These are phyloP conservation scores for Penicillium taxi DNA, from an alignment of 495 filamentous ascomycete genomes.

Conservation along the genomic window DNA sequence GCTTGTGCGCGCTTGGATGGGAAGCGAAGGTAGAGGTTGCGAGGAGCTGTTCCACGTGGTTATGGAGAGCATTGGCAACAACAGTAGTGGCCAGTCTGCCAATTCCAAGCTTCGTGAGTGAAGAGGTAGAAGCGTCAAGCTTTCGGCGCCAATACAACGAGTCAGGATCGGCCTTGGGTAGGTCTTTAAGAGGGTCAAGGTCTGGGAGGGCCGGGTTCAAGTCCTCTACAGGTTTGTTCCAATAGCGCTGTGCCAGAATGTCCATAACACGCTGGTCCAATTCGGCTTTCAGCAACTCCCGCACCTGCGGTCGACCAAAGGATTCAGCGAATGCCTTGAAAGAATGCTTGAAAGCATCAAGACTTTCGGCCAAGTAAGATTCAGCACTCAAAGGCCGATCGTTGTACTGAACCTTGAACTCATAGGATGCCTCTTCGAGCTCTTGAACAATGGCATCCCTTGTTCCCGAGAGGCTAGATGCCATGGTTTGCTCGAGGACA, in stretches of 20 bases:
- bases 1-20: slow-evolving; percentile 85
- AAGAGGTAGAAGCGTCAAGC: slow-evolving; percentile 83
- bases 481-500: slow-evolving; percentile 95
- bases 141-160: slow-evolving; percentile 89
- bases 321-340: slow-evolving; percentile 86
- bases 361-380: slow-evolving; percentile 87
- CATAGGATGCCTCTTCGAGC: slow-evolving; percentile 93
- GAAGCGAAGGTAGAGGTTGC: slow-evolving; percentile 70
- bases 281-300: slow-evolving; percentile 81
- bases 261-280: slow-evolving; percentile 94
- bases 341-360: slow-evolving; percentile 95
- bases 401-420: slow-evolving; percentile 99
- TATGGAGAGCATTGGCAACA: slow-evolving; percentile 78
- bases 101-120: slow-evolving; percentile 87
- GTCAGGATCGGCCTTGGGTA: slow-evolving; percentile 76
- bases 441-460: slow-evolving; percentile 89
- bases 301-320: slow-evolving; percentile 85
- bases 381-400: slow-evolving; percentile 91
- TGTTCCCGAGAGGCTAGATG: slow-evolving; percentile 75
- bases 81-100: slow-evolving; percentile 87
- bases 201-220: slow-evolving; percentile 54
- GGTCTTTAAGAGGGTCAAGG: slow-evolving; percentile 61
- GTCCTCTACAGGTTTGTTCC: slow-evolving; percentile 91
- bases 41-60: slow-evolving; percentile 73
- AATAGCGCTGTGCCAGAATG: slow-evolving; percentile 88